phyloP scores from a whole-genome alignment of 2,329 filamentous ascomycete species.

The Cladophialophora yegresii region DNA sequence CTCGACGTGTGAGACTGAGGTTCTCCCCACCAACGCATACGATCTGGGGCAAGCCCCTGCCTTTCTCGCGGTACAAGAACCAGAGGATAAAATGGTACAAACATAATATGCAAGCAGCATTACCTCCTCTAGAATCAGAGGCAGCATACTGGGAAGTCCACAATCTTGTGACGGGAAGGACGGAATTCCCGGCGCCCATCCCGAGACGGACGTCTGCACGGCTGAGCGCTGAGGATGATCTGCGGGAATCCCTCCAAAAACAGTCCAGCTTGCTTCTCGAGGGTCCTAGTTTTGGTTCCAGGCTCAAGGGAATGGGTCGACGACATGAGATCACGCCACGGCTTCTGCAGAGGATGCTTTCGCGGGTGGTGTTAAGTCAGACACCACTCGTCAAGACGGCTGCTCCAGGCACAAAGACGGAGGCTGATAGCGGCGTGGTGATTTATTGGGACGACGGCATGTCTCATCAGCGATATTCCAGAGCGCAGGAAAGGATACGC shows the following conservation, averaged over 20 bases:
- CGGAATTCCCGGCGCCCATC: constrained; percentile 39
- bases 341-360: constrained; percentile 41
- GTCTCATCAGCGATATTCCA: background rate
- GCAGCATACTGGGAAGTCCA: constrained; percentile 42
- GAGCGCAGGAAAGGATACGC: background rate
- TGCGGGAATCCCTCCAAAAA: constrained; percentile 27
- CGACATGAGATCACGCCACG: constrained; percentile 46
- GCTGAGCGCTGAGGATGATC: constrained; percentile 25
- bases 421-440: constrained; percentile 2
- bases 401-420: background rate
- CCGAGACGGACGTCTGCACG: constrained; percentile 34
- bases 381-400: constrained; percentile 24
- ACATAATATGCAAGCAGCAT: constrained; percentile 38
- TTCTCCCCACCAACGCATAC: constrained; percentile 43
- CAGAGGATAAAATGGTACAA: constrained; percentile 46
- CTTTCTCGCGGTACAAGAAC: constrained; percentile 40
- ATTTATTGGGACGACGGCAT: constrained; percentile 27
- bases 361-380: constrained; percentile 28
- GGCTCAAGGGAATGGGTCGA: constrained; percentile 42
- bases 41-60: constrained; percentile 43
- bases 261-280: constrained; percentile 42
- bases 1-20: constrained; percentile 35
- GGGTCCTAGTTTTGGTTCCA: constrained; percentile 43
- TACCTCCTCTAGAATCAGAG: constrained; percentile 45
- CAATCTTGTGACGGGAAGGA: constrained; percentile 38